These are phyloP conservation scores for Vigna nakashimae DNA, from an alignment of 306 rosid species.

Conservation along the genomic window DNA sequence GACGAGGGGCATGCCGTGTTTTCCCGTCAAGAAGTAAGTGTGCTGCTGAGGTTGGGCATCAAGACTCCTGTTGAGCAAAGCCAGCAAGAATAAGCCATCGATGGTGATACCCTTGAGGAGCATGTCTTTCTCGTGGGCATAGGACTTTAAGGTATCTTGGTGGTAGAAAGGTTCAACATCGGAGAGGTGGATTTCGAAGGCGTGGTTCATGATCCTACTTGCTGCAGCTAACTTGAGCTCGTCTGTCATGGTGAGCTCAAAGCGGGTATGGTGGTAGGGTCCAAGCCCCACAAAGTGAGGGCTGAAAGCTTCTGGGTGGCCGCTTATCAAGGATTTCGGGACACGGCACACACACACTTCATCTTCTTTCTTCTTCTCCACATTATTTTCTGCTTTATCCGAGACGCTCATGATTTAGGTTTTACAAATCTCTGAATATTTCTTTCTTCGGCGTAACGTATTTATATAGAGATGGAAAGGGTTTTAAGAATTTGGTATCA, in stretches of 20 bases:
- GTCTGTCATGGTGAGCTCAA: not conserved
- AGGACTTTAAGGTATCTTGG: not conserved
- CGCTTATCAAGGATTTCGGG: conserved; percentile 3
- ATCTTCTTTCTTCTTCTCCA: not conserved
- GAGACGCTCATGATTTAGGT: too few species aligned
- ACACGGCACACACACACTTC: conserved; percentile 16
- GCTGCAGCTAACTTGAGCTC: conserved; percentile 14
- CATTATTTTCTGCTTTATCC: not conserved
- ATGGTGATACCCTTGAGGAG: not conserved
- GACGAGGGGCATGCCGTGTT: not conserved
- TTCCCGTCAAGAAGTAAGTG: not conserved
- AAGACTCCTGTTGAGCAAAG: not conserved
- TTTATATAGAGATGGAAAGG: too few species aligned
- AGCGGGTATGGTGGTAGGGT: not conserved
- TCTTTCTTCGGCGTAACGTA: too few species aligned
- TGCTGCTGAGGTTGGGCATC: not conserved
- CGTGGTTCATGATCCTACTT: not conserved
- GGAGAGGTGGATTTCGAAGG: not conserved
- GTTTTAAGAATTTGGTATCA: too few species aligned
- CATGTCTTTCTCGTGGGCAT: not conserved
- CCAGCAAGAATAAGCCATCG: not conserved
- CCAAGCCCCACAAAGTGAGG: conserved; percentile 46
- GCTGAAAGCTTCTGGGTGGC: conserved; percentile 39
- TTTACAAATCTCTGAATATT: too few species aligned
- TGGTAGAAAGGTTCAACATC: not conserved